phyloP scores from a whole-genome alignment of 257 asterid species.

The Linaria vulgaris region DNA sequence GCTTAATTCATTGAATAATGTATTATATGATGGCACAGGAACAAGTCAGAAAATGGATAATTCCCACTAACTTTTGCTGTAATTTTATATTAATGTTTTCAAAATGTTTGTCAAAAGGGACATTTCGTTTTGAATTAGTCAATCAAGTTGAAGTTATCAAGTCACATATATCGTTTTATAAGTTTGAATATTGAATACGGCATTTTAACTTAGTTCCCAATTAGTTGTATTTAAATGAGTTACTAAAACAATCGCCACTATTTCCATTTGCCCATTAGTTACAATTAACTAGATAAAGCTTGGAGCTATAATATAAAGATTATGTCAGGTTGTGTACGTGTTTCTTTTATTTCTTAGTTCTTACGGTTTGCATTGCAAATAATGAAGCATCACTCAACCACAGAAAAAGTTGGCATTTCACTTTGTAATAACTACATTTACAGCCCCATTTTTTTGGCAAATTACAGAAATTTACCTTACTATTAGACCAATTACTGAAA shows the following conservation, averaged over 20 bases:
- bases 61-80: background rate
- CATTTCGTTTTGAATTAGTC: background rate
- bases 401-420: too few relatives aligned
- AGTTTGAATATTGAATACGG: background rate
- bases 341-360: too few relatives aligned
- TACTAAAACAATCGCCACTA: background rate
- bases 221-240: background rate
- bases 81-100: background rate
- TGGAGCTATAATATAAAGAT: too few relatives aligned
- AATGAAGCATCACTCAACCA: too few relatives aligned
- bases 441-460: too few relatives aligned
- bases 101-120: too few relatives aligned
- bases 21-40: background rate
- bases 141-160: background rate
- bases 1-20: background rate
- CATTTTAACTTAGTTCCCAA: too few relatives aligned
- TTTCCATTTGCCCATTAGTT: background rate
- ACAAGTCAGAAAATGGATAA: background rate
- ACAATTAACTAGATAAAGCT: background rate
- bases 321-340: too few relatives aligned
- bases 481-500: too few relatives aligned
- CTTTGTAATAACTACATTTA: too few relatives aligned
- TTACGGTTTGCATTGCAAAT: too few relatives aligned
- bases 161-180: background rate
- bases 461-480: too few relatives aligned